Evolutionary conservation across 2,329 filamentous ascomycete genomes (phyloP).

Genomic region (Lachnellula willkommii): DNA sequence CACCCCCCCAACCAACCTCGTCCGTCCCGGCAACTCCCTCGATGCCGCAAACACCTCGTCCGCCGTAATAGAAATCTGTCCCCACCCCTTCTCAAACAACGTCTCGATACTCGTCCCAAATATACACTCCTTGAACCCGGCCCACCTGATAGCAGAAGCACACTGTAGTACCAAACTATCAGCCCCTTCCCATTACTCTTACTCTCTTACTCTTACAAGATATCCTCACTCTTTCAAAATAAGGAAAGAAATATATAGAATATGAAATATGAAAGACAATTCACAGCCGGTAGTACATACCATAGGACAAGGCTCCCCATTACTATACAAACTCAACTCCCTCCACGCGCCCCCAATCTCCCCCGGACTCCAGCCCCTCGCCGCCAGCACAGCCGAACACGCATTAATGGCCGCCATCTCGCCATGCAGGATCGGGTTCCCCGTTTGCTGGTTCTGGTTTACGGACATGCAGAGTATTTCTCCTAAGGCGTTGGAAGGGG

Average conservation of each 20-base stretch:
- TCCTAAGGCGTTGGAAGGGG: constrained; percentile 32
- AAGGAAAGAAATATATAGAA: too few relatives aligned
- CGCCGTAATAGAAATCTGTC: constrained; percentile 43
- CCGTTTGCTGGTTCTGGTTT: constrained; percentile 40
- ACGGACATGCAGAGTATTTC: constrained; percentile 46
- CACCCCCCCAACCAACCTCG: constrained; percentile 40
- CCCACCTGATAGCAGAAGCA: constrained; percentile 50
- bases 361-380: constrained; percentile 32
- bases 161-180: constrained; percentile 33
- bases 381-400: constrained; percentile 45
- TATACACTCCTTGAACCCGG: constrained; percentile 50
- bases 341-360: constrained; percentile 42
- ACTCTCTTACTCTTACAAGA: neutral
- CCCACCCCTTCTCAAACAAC: constrained; percentile 44
- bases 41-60: constrained; percentile 43
- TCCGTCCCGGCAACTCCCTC: constrained; percentile 32
- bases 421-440: constrained; percentile 51
- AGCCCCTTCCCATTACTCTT: too few relatives aligned
- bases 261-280: neutral
- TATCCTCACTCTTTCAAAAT: too few relatives aligned
- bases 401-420: constrained; percentile 33
- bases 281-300: constrained; percentile 2
- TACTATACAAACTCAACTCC: constrained; percentile 49
- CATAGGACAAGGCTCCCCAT: constrained; percentile 53
- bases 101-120: constrained; percentile 47